Evolutionary conservation across 306 rosid species (phyloP).

Genomic region (Erythrophleum fordii): DNA sequence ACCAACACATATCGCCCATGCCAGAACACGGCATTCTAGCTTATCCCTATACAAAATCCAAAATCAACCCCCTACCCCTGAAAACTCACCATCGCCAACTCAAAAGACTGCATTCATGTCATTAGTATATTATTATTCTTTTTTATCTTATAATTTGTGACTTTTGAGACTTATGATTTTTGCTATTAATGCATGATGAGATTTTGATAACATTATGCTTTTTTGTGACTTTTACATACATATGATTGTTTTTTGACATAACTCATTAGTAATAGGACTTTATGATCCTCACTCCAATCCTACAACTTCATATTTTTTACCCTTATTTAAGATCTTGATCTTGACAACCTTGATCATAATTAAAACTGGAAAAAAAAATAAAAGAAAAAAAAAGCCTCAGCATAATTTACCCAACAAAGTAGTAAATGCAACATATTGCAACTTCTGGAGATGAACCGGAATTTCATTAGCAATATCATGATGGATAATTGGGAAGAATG

Average conservation of each 20-base stretch:
- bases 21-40: neutral
- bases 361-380: neutral
- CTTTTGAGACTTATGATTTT: neutral
- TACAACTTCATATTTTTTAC: too few species aligned
- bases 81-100: neutral
- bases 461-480: slow-evolving; percentile 92
- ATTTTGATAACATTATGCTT: neutral
- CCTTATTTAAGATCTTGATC: too few species aligned
- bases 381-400: neutral
- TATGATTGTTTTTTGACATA: too few species aligned
- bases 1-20: too few species aligned
- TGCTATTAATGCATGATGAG: neutral
- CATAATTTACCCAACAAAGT: slow-evolving; percentile 76
- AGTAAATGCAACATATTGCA: slow-evolving; percentile 87
- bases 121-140: neutral
- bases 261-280: too few species aligned
- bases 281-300: neutral
- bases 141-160: neutral
- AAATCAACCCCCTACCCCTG: too few species aligned
- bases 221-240: too few species aligned
- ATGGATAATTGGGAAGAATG: slow-evolving; percentile 90
- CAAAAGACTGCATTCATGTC: neutral
- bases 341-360: neutral
- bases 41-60: too few species aligned
- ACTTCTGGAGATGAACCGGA: slow-evolving; percentile 77